phyloP scores from a whole-genome alignment of 2,329 filamentous ascomycete genomes.

The Fusarium compactum region DNA sequence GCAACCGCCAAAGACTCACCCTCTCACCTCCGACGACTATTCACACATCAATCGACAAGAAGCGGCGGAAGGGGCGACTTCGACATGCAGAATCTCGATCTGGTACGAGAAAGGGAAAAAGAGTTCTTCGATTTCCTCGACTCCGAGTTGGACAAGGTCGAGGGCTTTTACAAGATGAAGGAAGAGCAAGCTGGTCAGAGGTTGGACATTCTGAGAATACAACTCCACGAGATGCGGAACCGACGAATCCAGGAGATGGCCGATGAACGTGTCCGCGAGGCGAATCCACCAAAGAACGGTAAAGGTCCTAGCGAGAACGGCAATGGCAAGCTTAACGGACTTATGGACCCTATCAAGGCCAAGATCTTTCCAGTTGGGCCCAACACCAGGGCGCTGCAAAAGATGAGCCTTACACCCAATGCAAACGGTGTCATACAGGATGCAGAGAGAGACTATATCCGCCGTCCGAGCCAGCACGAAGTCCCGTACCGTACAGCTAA shows the following conservation, averaged over 20 bases:
- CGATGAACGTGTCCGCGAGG: slow-evolving; percentile 54
- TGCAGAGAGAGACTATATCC: slow-evolving; percentile 62
- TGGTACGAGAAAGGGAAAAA: slow-evolving; percentile 78
- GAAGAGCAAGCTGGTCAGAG: slow-evolving; percentile 85
- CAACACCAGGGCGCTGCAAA: slow-evolving; percentile 70
- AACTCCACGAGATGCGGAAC: slow-evolving; percentile 94
- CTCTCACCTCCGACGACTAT: slow-evolving; percentile 52
- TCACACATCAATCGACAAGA: slow-evolving; percentile 49
- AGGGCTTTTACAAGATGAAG: slow-evolving; percentile 88
- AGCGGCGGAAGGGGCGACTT: slow-evolving; percentile 53
- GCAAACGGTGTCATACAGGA: slow-evolving; percentile 49
- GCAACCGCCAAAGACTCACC: slow-evolving; percentile 43
- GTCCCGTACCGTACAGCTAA: slow-evolving; percentile 91
- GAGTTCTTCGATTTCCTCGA: slow-evolving; percentile 92
- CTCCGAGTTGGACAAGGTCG: slow-evolving; percentile 88
- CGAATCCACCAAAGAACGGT: slow-evolving; percentile 39
- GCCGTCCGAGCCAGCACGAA: slow-evolving; percentile 61
- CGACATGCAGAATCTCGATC: slow-evolving; percentile 62
- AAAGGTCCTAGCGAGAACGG: slow-evolving; percentile 36
- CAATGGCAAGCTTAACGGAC: slow-evolving; percentile 51
- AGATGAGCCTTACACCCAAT: slow-evolving; percentile 65
- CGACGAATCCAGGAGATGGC: slow-evolving; percentile 79
- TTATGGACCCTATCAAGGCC: slow-evolving; percentile 67
- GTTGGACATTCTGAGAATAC: slow-evolving; percentile 77
- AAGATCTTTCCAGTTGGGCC: slow-evolving; percentile 68